Evolutionary conservation across 768 basidiomycete species (phyloP), one percentile per base, ranked within the genome.

Genomic region (Suillus spraguei): DNA sequence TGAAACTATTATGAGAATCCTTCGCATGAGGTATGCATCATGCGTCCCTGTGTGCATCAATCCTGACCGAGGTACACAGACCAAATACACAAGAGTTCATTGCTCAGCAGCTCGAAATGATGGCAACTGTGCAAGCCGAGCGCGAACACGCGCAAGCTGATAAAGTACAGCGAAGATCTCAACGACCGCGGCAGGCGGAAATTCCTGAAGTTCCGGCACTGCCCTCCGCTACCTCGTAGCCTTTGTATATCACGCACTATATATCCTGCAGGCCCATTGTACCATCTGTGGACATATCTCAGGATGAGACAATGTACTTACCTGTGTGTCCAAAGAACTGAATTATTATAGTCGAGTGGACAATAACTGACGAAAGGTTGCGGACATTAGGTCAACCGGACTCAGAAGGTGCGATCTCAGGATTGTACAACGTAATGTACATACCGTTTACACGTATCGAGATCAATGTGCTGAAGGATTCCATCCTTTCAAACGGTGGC

Each of bases 1-100:
- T 59, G 95, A 99, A 78, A 94, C 91, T 42, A 97, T 99, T 63
- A 86, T 99, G 82, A 83, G 95, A 63, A 96, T 99, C 66, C 80
- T 99, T 47, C 86, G 97, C 38, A 99, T 99, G 97, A 84, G 95
- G 96, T 94, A 72, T 59, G 83, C 28, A 41, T 41, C 1, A 28
- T 10, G 13, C 17, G 9, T 41, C 39, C 16, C 24, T 58, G 10
- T 17, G 39, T 7, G n/a, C 60, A 5, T 55, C 35, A 46, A 24
- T 58, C 6, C 56, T 58, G 3, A 58, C 39, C 3, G 28, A 41
- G 56, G 39, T 39, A 59, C 66, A 0, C 73, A 94, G 94, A 69
- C 83, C 91, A 13, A 84, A 86, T 52, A 95, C 93, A 4, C 83
- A 85, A 20, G 95, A 96, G 59, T 97, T 97, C 72, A 91, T 97